A percentile compares a stretch with the other conserved stretches of the same genome.
phyloP scores from a whole-genome alignment of 805 yeast species.

The Nakazawaea wyomingensis region DNA sequence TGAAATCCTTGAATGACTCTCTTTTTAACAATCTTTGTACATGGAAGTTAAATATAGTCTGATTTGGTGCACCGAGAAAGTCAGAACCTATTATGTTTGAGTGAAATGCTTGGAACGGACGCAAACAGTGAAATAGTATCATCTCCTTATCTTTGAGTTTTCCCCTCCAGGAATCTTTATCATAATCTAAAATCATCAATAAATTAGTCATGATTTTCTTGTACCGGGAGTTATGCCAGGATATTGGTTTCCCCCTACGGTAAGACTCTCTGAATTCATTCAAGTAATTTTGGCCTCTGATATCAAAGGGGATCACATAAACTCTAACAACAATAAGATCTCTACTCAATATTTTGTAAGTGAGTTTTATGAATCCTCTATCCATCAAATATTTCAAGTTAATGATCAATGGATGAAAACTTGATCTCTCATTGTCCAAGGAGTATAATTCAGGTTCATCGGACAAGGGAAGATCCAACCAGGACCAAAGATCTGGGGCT shows the following conservation, averaged over 20 bases:
- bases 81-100: conserved; percentile 15
- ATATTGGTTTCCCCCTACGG: conserved; percentile 27
- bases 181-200: conserved; percentile 39
- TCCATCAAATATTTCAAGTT: conserved; percentile 40
- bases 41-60: conserved; percentile 24
- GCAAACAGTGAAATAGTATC: conserved; percentile 18
- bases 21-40: conserved; percentile 29
- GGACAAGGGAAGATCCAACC: conserved; percentile 46
- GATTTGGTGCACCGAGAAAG: conserved; percentile 6
- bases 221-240: conserved; percentile 31
- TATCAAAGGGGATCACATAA: conserved; percentile 44
- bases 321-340: conserved; percentile 33
- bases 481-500: conserved; percentile 45
- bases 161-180: conserved; percentile 31
- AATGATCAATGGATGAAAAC: conserved; percentile 19
- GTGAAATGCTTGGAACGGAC: conserved; percentile 14
- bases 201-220: conserved; percentile 29
- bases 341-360: conserved; percentile 29
- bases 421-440: not conserved
- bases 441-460: conserved; percentile 11
- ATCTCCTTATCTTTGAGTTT: not conserved
- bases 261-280: conserved; percentile 28
- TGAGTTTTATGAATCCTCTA: conserved; percentile 37
- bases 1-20: conserved; percentile 13
- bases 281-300: conserved; percentile 27